These are phyloP conservation scores for Lasiosphaeria ovina DNA, from an alignment of 495 filamentous ascomycete genomes.

Conservation along the genomic window DNA sequence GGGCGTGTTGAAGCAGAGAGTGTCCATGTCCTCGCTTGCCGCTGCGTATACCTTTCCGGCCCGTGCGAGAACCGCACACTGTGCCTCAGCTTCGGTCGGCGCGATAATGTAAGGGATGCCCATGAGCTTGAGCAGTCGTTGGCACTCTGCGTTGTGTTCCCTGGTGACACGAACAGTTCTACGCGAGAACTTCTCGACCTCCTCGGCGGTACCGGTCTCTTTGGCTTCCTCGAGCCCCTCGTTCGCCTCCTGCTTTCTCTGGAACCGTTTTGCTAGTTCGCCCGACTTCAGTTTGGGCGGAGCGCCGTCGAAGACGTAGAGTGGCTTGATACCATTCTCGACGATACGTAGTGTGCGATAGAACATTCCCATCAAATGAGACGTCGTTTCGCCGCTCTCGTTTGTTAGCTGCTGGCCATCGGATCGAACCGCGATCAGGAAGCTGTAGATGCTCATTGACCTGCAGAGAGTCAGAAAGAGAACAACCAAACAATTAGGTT, in stretches of 20 bases:
- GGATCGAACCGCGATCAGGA: slow-evolving; percentile 94
- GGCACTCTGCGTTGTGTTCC: slow-evolving; percentile 95
- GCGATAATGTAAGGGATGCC: slow-evolving; percentile 93
- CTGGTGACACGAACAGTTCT: slow-evolving; percentile 91
- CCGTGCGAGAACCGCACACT: slow-evolving; percentile 86
- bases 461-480: slow-evolving; percentile 39
- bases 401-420: slow-evolving; percentile 94
- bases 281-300: slow-evolving; percentile 96
- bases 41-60: slow-evolving; percentile 96
- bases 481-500: not conserved
- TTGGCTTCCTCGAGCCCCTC: slow-evolving; percentile 92
- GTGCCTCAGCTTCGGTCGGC: slow-evolving; percentile 94
- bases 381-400: slow-evolving; percentile 92
- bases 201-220: slow-evolving; percentile 94
- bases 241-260: slow-evolving; percentile 83
- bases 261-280: slow-evolving; percentile 89
- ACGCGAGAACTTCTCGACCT: slow-evolving; percentile 96
- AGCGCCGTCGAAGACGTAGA: slow-evolving; percentile 96
- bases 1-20: slow-evolving; percentile 88
- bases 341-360: slow-evolving; percentile 97
- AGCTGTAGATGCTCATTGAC: slow-evolving; percentile 99
- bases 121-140: slow-evolving; percentile 86
- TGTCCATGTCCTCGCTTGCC: slow-evolving; percentile 99
- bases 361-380: slow-evolving; percentile 98
- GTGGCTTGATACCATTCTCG: slow-evolving; percentile 96